Percentiles rank a stretch among this genome's conserved stretches.
Evolutionary conservation across 306 rosid genomes (phyloP).

Genomic region (Erythrophleum fordii): DNA sequence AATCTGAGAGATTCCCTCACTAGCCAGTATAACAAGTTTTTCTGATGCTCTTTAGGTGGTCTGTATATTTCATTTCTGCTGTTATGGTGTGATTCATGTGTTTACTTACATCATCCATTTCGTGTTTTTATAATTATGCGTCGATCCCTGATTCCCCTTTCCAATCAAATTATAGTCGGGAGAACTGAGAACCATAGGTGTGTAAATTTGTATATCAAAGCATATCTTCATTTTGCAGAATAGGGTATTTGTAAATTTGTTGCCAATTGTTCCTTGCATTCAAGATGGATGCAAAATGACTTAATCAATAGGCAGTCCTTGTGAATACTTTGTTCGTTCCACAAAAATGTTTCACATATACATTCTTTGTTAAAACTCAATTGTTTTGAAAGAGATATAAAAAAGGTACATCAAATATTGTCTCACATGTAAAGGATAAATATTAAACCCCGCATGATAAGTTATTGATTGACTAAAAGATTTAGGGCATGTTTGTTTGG

Average conservation of each 20-base stretch:
- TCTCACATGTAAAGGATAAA: neutral
- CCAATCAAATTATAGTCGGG: neutral
- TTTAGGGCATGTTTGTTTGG: neutral
- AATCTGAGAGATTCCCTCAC: constrained; percentile 63
- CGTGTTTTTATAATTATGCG: neutral
- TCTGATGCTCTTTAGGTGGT: constrained; percentile 11
- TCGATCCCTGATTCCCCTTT: neutral
- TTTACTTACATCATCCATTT: neutral
- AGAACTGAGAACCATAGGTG: neutral
- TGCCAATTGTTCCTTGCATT: neutral
- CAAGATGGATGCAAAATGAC: neutral
- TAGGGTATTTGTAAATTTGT: neutral
- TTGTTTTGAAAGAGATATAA: neutral
- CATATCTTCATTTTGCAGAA: neutral
- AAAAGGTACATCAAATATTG: neutral
- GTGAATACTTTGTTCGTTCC: neutral
- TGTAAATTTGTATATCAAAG: constrained; percentile 12
- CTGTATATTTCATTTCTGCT: neutral
- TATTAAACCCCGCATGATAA: neutral
- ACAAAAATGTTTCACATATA: neutral
- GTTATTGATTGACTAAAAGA: neutral
- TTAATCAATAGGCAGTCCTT: neutral
- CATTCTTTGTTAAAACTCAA: neutral
- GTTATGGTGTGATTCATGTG: neutral
- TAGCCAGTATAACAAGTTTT: constrained; percentile 35